Evolutionary conservation across 2,329 filamentous ascomycete species (phyloP), one percentile per base, ranked within the genome.

Genomic region (Cladophialophora bantiana): DNA sequence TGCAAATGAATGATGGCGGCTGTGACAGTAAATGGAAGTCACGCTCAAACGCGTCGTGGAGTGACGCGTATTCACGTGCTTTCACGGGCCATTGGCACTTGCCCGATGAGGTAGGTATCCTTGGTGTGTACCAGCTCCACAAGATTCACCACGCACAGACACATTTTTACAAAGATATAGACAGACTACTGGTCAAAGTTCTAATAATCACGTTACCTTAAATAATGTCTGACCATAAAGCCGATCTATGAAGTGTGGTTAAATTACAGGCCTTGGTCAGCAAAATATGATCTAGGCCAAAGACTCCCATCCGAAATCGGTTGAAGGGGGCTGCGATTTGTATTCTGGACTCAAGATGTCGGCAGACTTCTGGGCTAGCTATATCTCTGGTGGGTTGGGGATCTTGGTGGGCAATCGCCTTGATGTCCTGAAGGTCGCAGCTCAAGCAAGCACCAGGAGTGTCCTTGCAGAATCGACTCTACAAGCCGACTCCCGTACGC

Each of bases 351-450:
- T 54, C 53, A 64, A 35, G 59, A 94, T 95, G 91, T 92, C 91
- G 59, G 88, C 92, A 72, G 94, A 97, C 77, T 97, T 97, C 79
- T 96, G 92, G 91, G 92, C 94, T 65, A 93, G 94, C 74, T 97
- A 97, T 78, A 81, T 95, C 68, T 94, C 91, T 75, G 94, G 94
- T 61, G 93, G 91, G 65, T 84, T 90, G 57, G 92, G 93, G 54
- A 97, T 97, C 73, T 81, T 96, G 56, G 90, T 97, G 68, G 93
- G 94, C 69, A 97, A 97, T 74, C 93, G 93, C 2, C 83, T 97
- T 4, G 90, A 94, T 76, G 80, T 93, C 20, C 78, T 93, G 74
- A 94, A 94, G 79, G 92, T 93, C 61, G 90, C 89, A 48, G 82
- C 96, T 2, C 94, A 98, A 83, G 90, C 91, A 40, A 84, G 84